Evolutionary conservation across 805 yeast species (phyloP), one percentile per base, ranked within the genome.

Genomic region (Candida multigemmis): DNA sequence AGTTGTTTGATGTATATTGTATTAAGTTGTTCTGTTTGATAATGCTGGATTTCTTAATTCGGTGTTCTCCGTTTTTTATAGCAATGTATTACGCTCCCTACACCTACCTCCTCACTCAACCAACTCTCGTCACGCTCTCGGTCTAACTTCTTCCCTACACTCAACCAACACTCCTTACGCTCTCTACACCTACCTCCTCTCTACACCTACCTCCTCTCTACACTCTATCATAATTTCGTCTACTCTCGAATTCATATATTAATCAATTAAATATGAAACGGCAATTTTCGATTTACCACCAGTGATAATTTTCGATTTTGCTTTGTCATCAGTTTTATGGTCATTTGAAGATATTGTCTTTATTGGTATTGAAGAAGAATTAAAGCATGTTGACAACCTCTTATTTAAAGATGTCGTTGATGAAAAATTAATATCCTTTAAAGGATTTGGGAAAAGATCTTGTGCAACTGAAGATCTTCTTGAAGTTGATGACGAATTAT

Each of bases 381-480:
- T 24, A 5, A 16, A 10, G n/a, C 4, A 24, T 7, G 11, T 4
- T 9, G 16, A 10, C 10, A 8, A 14, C 5, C 15, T 24, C 10
- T 33, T 31, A 18, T 30, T 32, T 18, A 30, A 26, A 14, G 30
- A 23, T 17, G 35, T 27, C 6, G 38, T 28, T 14, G 37, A 25
- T 4, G 40, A 40, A 19, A 26, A 19, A 13, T 23, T 27, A 10
- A 29, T 19, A 13, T 43, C 49, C 26, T 46, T 47, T 25, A 51
- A 36, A 7, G 63, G 61, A 34, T 53, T 59, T 5, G 67, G 65
- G 45, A 60, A 61, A 26, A 58, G 44, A 31, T 64, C 70, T 6
- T 59, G 66, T 3, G 64, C 66, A 24, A 60, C 37, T 3, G 65
- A 56, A 6, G 67, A 57, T 28, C 67, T 52, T 37, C 70, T 48